These are phyloP conservation scores for Suillus clintonianus DNA, from an alignment of 768 basidiomycete species.

Conservation along the genomic window DNA sequence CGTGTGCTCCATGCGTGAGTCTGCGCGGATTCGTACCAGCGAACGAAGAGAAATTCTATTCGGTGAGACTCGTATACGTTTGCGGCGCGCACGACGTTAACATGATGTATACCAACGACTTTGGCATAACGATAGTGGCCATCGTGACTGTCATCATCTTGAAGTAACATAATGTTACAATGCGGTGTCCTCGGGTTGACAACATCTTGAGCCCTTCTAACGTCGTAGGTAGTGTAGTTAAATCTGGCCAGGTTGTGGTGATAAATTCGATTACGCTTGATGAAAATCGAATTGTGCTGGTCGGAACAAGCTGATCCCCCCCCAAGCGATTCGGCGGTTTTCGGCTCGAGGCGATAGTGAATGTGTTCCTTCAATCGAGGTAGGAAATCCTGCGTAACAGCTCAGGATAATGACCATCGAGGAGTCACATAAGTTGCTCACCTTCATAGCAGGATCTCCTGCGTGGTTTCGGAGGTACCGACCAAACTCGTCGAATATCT, in stretches of 20 bases:
- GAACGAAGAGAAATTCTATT: too few relatives aligned
- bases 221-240: slow-evolving; percentile 47
- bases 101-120: too few relatives aligned
- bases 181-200: slow-evolving; percentile 37
- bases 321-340: too few relatives aligned
- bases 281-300: slow-evolving; percentile 19
- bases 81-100: too few relatives aligned
- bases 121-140: too few relatives aligned
- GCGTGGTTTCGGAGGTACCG: slow-evolving; percentile 30
- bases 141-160: too few relatives aligned
- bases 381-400: slow-evolving; percentile 31
- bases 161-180: slow-evolving; percentile 36
- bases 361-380: slow-evolving; percentile 34
- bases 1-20: too few relatives aligned
- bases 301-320: too few relatives aligned
- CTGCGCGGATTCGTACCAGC: too few relatives aligned
- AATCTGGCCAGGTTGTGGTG: slow-evolving; percentile 32
- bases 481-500: slow-evolving; percentile 21
- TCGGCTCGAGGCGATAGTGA: slow-evolving; percentile 7
- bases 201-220: slow-evolving; percentile 38
- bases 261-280: slow-evolving; percentile 34
- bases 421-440: slow-evolving; percentile 21
- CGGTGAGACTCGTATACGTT: too few relatives aligned
- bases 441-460: slow-evolving; percentile 19
- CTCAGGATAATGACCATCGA: background rate